Evolutionary conservation across 352 stramenopile species (phyloP), one percentile per base, ranked within the genome.

Genomic region (Phytophthora pini): DNA sequence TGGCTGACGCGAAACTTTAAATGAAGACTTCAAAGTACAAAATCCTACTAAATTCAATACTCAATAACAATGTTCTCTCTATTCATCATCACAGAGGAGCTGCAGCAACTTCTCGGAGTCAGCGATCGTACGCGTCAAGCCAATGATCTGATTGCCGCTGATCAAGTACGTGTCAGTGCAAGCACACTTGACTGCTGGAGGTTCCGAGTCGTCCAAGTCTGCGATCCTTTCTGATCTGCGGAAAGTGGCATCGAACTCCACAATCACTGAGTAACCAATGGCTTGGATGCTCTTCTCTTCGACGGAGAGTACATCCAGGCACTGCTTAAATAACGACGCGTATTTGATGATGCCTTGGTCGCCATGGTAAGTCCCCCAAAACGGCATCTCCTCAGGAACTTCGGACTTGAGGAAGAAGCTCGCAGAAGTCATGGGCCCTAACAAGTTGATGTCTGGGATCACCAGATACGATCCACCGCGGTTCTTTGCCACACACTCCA

Each of bases 81-180:
- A 70, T 51, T 72, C 64, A 44, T 88, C 79, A 11, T 82, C 70
- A 63, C 75, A 68, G 26, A 92, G 68, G 56, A 92, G 74, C 56
- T 87, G 68, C 41, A 94, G 55, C 20, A 94, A 70, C 58, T 94
- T 94, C 55, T 94, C 84, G 10, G 82, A 91, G 51, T 92, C 83
- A 7, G 78, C 86, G 45, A 94, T 92, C 12, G 86, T 92, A 26
- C 86, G 76, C n/a, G 86, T 94, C 36, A 94, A 70, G 1, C 78
- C 79, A 51, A 92, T 89, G 54, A 94, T 87, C 44, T 89, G 77
- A 51, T 87, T 87, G 4, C 77, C 75, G 52, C 69, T 90, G 61
- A 94, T 75, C 65, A 90, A 56, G 45, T 92, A 94, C 31, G 84
- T 92, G 52, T 94, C 86, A 0, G 82, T 92, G 45, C 85, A 94